phyloP scores from a whole-genome alignment of 495 filamentous ascomycete genomes.

The Talaromyces adpressus region DNA sequence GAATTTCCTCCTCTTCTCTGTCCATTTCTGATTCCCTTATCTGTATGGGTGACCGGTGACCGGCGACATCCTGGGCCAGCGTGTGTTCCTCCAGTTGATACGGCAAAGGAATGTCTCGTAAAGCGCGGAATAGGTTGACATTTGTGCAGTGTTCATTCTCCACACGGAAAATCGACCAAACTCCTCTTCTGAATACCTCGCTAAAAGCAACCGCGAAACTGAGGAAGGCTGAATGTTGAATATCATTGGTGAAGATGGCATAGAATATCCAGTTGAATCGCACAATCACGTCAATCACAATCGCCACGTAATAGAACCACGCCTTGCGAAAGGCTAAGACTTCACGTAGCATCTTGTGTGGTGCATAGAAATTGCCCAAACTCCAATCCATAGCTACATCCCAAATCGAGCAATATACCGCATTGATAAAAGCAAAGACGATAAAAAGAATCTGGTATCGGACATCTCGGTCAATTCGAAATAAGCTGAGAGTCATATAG shows the following conservation, averaged over 20 bases:
- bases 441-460: constrained; percentile 64
- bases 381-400: constrained; percentile 97
- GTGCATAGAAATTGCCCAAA: constrained; percentile 67
- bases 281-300: constrained; percentile 78
- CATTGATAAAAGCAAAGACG: constrained; percentile 69
- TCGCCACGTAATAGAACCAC: constrained; percentile 80
- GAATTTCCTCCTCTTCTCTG: constrained; percentile 7
- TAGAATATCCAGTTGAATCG: constrained; percentile 97
- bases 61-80: constrained; percentile 5
- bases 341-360: constrained; percentile 65
- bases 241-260: constrained; percentile 67
- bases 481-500: constrained; percentile 69
- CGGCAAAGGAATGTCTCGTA: constrained; percentile 71
- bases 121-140: constrained; percentile 76
- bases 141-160: constrained; percentile 96
- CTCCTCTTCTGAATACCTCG: constrained; percentile 73
- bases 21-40: constrained; percentile 11
- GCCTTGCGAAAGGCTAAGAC: constrained; percentile 67
- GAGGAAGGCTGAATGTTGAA: constrained; percentile 72
- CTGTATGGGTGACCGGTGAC: constrained; percentile 13
- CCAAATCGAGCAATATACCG: constrained; percentile 84
- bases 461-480: constrained; percentile 60
- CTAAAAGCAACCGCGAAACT: constrained; percentile 69
- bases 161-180: constrained; percentile 89
- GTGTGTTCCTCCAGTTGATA: constrained; percentile 48